phyloP scores from a whole-genome alignment of 768 basidiomycete species.

The Lentinula guzmanii region DNA sequence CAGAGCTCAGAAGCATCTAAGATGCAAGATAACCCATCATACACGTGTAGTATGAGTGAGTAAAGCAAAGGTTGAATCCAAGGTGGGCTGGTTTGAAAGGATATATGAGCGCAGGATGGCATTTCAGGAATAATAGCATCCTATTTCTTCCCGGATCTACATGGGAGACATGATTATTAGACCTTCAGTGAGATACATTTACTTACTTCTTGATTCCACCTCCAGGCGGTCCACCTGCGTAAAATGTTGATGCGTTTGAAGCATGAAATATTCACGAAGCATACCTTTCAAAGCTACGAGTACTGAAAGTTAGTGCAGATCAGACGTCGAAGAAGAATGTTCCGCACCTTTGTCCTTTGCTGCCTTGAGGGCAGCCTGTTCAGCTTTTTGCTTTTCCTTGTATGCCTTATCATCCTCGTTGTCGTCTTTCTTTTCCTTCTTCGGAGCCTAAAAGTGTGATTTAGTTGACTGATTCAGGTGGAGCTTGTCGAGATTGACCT shows the following conservation, averaged over 20 bases:
- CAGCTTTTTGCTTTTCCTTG: constrained; percentile 73
- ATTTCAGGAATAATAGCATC: neutral
- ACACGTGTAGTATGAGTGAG: neutral
- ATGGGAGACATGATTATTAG: neutral
- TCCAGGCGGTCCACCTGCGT: constrained; percentile 59
- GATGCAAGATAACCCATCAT: neutral
- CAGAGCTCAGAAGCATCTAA: neutral
- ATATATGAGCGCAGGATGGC: neutral
- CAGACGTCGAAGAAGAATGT: neutral
- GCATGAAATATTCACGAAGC: constrained; percentile 10
- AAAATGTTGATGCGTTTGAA: constrained; percentile 8
- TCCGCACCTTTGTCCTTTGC: constrained; percentile 65
- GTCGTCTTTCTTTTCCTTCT: constrained; percentile 73
- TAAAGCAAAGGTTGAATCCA: neutral
- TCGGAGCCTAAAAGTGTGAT: constrained; percentile 52
- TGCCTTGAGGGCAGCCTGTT: constrained; percentile 66
- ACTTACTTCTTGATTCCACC: constrained; percentile 85
- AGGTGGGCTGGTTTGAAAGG: neutral
- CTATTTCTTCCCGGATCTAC: constrained; percentile 71
- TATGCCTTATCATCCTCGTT: constrained; percentile 67
- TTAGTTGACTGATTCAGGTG: neutral
- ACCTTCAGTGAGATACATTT: neutral
- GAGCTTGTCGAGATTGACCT: constrained; percentile 36
- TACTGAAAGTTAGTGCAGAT: neutral
- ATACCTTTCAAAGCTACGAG: constrained; percentile 49